Percentiles rank a stretch among this genome's conserved stretches.
phyloP scores from a whole-genome alignment of 345 rosid genomes.

The Pistacia integerrima region DNA sequence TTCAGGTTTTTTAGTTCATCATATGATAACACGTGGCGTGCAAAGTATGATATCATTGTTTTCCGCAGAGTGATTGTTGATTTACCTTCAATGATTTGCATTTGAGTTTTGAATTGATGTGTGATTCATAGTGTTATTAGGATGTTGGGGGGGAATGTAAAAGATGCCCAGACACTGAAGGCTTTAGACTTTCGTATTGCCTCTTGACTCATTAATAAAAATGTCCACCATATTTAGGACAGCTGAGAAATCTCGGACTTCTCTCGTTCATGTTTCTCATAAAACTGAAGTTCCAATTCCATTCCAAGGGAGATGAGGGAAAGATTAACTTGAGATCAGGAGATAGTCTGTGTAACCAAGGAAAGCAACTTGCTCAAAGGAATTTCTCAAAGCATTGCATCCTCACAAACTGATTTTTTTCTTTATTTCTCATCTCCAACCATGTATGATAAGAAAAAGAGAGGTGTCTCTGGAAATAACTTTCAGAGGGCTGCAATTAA shows the following conservation, averaged over 20 bases:
- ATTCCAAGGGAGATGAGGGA: not conserved
- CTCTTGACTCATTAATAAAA: not conserved
- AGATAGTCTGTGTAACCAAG: too few species aligned
- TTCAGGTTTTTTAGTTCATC: not conserved
- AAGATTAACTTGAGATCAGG: not conserved
- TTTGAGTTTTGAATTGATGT: not conserved
- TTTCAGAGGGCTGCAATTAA: not conserved
- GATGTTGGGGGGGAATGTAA: too few species aligned
- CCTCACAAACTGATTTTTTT: not conserved
- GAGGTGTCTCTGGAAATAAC: too few species aligned
- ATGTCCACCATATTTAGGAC: too few species aligned
- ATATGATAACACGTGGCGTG: not conserved
- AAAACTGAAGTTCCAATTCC: not conserved
- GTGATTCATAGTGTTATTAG: not conserved
- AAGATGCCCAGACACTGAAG: not conserved
- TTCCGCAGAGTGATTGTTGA: not conserved
- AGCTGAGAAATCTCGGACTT: not conserved
- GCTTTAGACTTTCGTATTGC: not conserved
- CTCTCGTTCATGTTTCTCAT: not conserved
- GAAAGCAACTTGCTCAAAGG: not conserved
- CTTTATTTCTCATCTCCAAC: not conserved
- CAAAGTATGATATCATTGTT: constrained; percentile 8
- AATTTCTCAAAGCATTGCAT: not conserved
- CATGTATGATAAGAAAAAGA: not conserved
- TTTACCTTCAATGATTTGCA: constrained; percentile 7